Evolutionary conservation across 2,329 filamentous ascomycete species (phyloP).

Genomic region (Aureobasidium melanogenum): DNA sequence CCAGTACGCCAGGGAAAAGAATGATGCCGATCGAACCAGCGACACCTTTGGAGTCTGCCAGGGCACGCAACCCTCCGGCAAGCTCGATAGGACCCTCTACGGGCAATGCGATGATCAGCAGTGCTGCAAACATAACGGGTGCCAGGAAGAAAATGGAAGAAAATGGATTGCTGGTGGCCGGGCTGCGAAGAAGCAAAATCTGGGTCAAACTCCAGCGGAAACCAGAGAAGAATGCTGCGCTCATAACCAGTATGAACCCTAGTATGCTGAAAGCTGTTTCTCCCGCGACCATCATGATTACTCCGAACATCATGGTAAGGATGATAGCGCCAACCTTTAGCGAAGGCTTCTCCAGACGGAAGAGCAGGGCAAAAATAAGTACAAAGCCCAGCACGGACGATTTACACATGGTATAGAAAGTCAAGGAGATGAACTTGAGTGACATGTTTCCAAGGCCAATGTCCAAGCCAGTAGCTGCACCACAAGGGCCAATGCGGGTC

Average conservation of each 20-base stretch:
- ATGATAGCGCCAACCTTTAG: conserved; percentile 82
- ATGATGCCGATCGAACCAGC: conserved; percentile 62
- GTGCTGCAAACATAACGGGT: conserved; percentile 84
- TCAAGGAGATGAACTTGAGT: conserved; percentile 89
- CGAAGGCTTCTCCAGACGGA: conserved; percentile 81
- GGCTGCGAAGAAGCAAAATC: conserved; percentile 86
- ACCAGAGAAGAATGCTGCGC: conserved; percentile 87
- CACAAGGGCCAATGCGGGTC: conserved; percentile 84
- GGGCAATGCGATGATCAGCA: conserved; percentile 72
- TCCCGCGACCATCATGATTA: conserved; percentile 96
- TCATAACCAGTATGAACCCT: conserved; percentile 88
- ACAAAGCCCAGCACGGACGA: conserved; percentile 94
- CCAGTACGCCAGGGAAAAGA: conserved; percentile 80
- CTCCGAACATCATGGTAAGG: conserved; percentile 80
- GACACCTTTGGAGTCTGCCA: conserved; percentile 60
- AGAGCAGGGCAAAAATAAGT: conserved; percentile 86
- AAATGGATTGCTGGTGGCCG: conserved; percentile 92
- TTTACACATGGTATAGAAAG: conserved; percentile 99
- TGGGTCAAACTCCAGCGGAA: conserved; percentile 99
- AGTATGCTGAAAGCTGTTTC: conserved; percentile 81
- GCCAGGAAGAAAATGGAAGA: conserved; percentile 97
- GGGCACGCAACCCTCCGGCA: conserved; percentile 51
- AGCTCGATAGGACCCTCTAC: conserved; percentile 72
- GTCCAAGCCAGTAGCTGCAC: conserved; percentile 84
- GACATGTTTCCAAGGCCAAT: conserved; percentile 95